Percentiles rank a stretch among this genome's conserved stretches.
Evolutionary conservation across 768 basidiomycete species (phyloP).

Genomic region (Termitomyces sp.): DNA sequence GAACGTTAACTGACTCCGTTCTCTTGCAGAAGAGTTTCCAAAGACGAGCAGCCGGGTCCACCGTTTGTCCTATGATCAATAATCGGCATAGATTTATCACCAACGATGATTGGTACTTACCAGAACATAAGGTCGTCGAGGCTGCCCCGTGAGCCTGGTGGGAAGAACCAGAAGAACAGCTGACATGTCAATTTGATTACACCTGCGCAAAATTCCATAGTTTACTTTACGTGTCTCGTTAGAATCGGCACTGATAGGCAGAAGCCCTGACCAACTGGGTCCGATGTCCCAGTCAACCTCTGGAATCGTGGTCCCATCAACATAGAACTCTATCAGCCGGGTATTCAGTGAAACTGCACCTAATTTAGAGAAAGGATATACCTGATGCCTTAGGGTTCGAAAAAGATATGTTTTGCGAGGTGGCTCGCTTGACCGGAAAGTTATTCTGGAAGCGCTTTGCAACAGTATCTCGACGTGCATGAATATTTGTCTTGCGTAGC

Average conservation of each 20-base stretch:
- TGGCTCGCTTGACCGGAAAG: not conserved
- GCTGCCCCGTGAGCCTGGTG: not conserved
- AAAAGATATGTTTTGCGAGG: conserved; percentile 6
- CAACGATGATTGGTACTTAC: not conserved
- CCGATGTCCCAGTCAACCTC: not conserved
- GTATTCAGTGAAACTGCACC: not conserved
- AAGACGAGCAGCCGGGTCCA: not conserved
- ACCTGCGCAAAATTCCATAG: not conserved
- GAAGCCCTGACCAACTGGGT: not conserved
- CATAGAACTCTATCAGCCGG: not conserved
- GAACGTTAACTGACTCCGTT: not conserved
- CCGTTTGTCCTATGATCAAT: not conserved
- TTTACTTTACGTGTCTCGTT: not conserved
- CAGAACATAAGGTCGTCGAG: not conserved
- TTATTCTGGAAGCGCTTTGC: conserved; percentile 3
- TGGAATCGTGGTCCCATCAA: not conserved
- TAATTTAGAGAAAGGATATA: not conserved
- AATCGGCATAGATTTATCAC: not conserved
- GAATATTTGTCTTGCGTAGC: conserved; percentile 6
- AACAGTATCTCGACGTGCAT: conserved; percentile 3
- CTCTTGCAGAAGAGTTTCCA: not conserved
- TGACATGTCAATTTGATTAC: not conserved
- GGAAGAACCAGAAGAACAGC: not conserved
- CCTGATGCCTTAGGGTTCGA: conserved; percentile 11
- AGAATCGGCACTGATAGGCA: not conserved